Percentiles rank a stretch among this genome's conserved stretches.
These are phyloP conservation scores for Didymosphaeria variabile DNA, from an alignment of 2,329 filamentous ascomycete species.

Conservation along the genomic window DNA sequence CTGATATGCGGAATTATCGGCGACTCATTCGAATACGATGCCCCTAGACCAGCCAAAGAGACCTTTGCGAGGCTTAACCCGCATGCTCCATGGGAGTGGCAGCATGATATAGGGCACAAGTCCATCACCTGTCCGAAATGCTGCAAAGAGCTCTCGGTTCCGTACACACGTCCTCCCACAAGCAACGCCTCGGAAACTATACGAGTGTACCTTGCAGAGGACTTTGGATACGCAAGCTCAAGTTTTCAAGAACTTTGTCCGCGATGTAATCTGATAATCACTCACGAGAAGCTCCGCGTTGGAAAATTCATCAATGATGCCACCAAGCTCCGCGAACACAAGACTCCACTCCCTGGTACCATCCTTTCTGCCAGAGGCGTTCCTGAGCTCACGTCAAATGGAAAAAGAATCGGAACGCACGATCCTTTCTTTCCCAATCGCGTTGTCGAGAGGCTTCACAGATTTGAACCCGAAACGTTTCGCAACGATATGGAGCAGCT, in stretches of 20 bases:
- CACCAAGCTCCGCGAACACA: conserved; percentile 55
- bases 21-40: conserved; percentile 65
- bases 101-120: conserved; percentile 61
- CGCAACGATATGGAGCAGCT: conserved; percentile 36
- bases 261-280: conserved; percentile 61
- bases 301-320: conserved; percentile 69
- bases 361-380: conserved; percentile 54
- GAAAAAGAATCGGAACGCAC: not conserved
- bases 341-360: conserved; percentile 73
- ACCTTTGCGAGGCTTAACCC: conserved; percentile 61
- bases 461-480: conserved; percentile 16
- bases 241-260: conserved; percentile 62
- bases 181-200: not conserved
- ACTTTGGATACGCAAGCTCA: conserved; percentile 69
- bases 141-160: conserved; percentile 51
- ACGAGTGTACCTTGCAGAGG: conserved; percentile 45
- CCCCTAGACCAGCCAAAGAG: conserved; percentile 54
- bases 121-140: conserved; percentile 67
- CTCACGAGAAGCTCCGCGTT: conserved; percentile 68
- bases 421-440: conserved; percentile 26
- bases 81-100: conserved; percentile 66
- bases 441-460: conserved; percentile 35
- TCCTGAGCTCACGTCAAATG: not conserved
- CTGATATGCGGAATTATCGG: conserved; percentile 58
- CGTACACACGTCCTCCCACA: conserved; percentile 65